These are phyloP conservation scores for Domatiomyces globalis DNA, from an alignment of 2,329 filamentous ascomycete species.

Conservation along the genomic window DNA sequence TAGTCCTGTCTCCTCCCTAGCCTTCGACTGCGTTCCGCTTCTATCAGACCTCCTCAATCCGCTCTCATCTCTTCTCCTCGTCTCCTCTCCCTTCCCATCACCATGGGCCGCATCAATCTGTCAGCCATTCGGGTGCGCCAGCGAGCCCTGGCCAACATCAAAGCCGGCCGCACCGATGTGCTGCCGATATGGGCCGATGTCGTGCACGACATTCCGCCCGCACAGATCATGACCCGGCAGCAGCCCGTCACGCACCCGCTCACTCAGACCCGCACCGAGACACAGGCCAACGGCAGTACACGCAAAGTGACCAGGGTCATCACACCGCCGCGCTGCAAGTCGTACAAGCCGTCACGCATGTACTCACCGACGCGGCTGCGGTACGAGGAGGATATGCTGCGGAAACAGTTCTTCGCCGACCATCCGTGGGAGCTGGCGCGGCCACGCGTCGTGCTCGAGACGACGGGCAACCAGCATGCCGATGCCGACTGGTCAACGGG, in stretches of 20 bases:
- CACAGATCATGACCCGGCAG: conserved; percentile 45
- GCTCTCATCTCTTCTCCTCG: too few relatives aligned
- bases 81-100: neutral
- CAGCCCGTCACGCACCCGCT: conserved; percentile 35
- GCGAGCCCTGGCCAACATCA: conserved; percentile 27
- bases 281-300: conserved; percentile 13
- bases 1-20: too few relatives aligned
- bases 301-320: conserved; percentile 10
- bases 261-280: conserved; percentile 27
- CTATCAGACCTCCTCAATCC: too few relatives aligned
- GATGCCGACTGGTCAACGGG: conserved; percentile 44
- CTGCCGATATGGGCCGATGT: conserved; percentile 42
- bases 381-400: conserved; percentile 73
- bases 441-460: conserved; percentile 70
- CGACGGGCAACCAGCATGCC: conserved; percentile 67
- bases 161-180: conserved; percentile 23
- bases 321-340: conserved; percentile 5
- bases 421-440: conserved; percentile 95
- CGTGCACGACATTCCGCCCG: conserved; percentile 44
- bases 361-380: conserved; percentile 65
- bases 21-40: too few relatives aligned
- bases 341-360: conserved; percentile 38
- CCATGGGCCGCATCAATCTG: conserved; percentile 35
- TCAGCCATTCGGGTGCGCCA: conserved; percentile 33
- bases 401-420: conserved; percentile 73